Evolutionary conservation across 176 grass and related monocot genomes (phyloP), one percentile per base, ranked within the genome.

Genomic region (Cenchrus fungigraminus): DNA sequence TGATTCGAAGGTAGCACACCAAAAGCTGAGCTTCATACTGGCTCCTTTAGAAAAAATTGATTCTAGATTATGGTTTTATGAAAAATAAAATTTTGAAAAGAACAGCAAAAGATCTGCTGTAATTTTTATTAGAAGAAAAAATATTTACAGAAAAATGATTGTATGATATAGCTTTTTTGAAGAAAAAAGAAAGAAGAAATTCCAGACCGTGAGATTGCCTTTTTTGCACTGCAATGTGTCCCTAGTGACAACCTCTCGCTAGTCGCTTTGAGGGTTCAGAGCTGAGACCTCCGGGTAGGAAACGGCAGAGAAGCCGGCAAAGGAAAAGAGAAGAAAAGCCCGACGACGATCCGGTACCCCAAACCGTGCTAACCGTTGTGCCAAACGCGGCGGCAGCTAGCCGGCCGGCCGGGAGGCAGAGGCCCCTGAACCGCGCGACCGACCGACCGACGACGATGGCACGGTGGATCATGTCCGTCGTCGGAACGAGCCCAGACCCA

Each of bases 341-440:
- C 68, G 54, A 65, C 13, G 77, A 84, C 29, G 87, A 16, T 13
- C 49, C n/a, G 44, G 69, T 62, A 73, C 73, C 88, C 88, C 17
- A 72, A 90, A 82, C 65, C 79, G 88, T 90, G 88, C 88, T 86
- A 86, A 90, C 88, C 79, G 88, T 90, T 90, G 88, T 51, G 83
- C 45, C 45, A 59, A 57, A 40, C 37, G 37, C 37, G 3, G 37
- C 37, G 3, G 37, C 37, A 40, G 37, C 37, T 2, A 4, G 11
- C 25, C 25, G 12, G 47, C 47, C 57, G n/a, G 8, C 8, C 6
- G 45, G 45, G 59, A 4, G 43, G 44, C 59, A 44, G n/a, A 44
- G n/a, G 47, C 11, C 47, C 16, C 44, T 46, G 44, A 46, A 8
- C 44, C 4, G 6, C 22, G 37, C 40, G 37, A 46, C 8, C 62